Percentiles rank a stretch among this genome's conserved stretches.
These are phyloP conservation scores for Crataegus laevigata DNA, from an alignment of 306 rosid genomes.

Conservation along the genomic window DNA sequence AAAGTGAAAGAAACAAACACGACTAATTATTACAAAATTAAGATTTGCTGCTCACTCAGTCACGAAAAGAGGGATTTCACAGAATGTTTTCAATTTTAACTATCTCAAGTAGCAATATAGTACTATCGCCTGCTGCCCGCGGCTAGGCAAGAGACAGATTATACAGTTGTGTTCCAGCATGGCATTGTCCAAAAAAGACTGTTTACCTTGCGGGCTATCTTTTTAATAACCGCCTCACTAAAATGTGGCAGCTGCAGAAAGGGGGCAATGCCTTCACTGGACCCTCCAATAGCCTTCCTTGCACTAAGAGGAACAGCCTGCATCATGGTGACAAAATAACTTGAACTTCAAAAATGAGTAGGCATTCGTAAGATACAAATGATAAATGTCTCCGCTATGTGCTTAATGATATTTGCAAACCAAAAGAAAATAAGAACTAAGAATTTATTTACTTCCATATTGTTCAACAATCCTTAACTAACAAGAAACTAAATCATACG, in stretches of 20 bases:
- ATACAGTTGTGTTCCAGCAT: background rate
- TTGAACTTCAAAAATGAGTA: conserved; percentile 2
- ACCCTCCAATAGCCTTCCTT: conserved; percentile 81
- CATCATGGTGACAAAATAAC: conserved; percentile 10
- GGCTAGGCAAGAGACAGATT: background rate
- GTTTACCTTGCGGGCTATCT: conserved; percentile 88
- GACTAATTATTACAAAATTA: background rate
- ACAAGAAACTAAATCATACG: background rate
- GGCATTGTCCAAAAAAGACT: background rate
- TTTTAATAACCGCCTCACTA: conserved; percentile 71
- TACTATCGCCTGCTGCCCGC: background rate
- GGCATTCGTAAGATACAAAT: background rate
- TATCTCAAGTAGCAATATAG: background rate
- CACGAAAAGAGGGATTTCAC: background rate
- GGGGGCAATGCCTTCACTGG: conserved; percentile 91
- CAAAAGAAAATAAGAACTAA: background rate
- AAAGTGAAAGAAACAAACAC: background rate
- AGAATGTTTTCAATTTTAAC: background rate
- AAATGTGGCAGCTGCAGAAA: conserved; percentile 96
- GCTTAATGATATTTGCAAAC: background rate
- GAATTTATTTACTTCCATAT: background rate
- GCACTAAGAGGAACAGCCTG: conserved; percentile 97
- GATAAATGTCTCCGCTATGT: background rate
- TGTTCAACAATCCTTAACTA: background rate
- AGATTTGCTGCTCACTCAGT: background rate